Evolutionary conservation across 345 rosid species (phyloP).

Genomic region (Litchi chinensis): DNA sequence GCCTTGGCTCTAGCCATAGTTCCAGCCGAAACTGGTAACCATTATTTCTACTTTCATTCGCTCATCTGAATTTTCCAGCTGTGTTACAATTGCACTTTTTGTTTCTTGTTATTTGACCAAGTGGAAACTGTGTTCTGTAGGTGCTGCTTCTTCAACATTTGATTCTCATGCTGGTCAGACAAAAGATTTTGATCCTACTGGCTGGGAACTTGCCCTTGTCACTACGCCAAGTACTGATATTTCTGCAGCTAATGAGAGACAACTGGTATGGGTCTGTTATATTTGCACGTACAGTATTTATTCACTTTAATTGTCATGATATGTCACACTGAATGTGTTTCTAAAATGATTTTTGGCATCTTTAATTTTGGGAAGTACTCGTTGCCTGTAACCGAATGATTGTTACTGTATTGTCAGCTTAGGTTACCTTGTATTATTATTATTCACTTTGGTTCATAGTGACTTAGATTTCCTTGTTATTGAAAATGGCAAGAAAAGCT

Average conservation of each 20-base stretch:
- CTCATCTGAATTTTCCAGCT: background rate
- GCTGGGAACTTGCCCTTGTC: slow-evolving; percentile 97
- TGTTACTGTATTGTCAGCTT: background rate
- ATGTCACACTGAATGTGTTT: too few species aligned
- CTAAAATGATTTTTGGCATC: too few species aligned
- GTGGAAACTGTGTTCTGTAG: slow-evolving; percentile 31
- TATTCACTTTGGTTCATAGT: background rate
- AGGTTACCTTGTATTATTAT: background rate
- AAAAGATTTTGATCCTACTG: slow-evolving; percentile 77
- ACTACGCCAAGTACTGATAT: slow-evolving; percentile 71
- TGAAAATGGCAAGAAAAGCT: background rate
- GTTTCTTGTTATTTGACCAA: slow-evolving; percentile 12
- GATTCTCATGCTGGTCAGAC: slow-evolving; percentile 52
- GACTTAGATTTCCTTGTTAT: background rate
- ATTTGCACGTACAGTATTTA: background rate
- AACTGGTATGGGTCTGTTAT: slow-evolving; percentile 53
- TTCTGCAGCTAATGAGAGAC: slow-evolving; percentile 78
- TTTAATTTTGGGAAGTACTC: too few species aligned
- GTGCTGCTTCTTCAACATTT: slow-evolving; percentile 52
- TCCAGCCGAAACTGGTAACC: slow-evolving; percentile 60
- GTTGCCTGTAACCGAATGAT: too few species aligned
- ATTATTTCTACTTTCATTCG: slow-evolving; percentile 8
- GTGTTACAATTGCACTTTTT: background rate
- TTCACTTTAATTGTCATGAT: background rate
- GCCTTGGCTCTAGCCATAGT: slow-evolving; percentile 94